Evolutionary conservation across 495 filamentous ascomycete genomes (phyloP), one percentile per base, ranked within the genome.

Genomic region (Penicillium robsamsonii): DNA sequence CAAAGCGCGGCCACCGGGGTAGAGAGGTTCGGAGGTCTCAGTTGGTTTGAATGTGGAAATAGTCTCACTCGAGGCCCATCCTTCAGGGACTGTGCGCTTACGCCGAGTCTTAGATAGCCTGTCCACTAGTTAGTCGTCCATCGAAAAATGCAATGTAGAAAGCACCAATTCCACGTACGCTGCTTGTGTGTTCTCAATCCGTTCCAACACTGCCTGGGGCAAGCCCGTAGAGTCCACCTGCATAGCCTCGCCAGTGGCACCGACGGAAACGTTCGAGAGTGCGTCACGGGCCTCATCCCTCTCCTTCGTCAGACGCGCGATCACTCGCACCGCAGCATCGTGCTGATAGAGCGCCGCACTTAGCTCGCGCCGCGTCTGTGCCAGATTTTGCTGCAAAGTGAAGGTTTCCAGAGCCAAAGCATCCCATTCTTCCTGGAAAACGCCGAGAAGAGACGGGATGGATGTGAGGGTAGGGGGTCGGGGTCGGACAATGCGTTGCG

Each of bases 361-460:
- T 30, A 98, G 84, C 74, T 98, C 95, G 72, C 97, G 92, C 64
- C 92, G 80, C 27, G 90, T 94, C 65, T 96, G 91, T 42, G 87
- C 79, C 57, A 98, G 74, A 57, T 96, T 91, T 69, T 96, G 89
- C 70, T 87, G 84, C 35, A 97, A 75, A 48, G 89, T 91, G 69
- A 90, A 96, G 48, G 90, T 86, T 71, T 98, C 94, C 18, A 98
- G 76, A 29, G 92, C 88, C 27, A 97, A 70, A 10, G 94, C 88
- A 71, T 98, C 94, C 94, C 94, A 98, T 79, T 98, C 94, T 63
- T 96, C 93, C 62, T 98, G 94, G 67, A 98, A 97, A n/a, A 90
- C 87, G 38, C 88, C 88, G 57, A 98, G 89, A 24, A 98, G 81
- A n/a, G 94, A 91, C 7, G 94, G 94, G 59, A 98, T 95, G 25